Percentiles rank a stretch among this genome's conserved stretches.
phyloP scores from a whole-genome alignment of 495 filamentous ascomycete species.

The Daldinia loculata region DNA sequence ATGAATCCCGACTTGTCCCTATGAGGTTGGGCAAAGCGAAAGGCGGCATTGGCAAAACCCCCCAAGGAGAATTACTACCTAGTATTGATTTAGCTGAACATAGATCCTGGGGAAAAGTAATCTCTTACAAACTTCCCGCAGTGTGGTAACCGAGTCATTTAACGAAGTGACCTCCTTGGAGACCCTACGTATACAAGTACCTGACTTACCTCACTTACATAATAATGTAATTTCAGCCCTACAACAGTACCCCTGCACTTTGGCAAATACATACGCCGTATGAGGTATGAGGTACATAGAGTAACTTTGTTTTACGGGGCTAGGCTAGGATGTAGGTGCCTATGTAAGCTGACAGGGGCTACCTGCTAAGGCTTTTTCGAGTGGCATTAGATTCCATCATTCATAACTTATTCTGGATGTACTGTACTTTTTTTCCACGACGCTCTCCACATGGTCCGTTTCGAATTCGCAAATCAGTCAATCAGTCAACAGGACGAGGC shows the following conservation, averaged over 20 bases:
- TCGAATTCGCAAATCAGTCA: constrained; percentile 37
- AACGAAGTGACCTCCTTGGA: not conserved
- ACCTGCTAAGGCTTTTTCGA: constrained; percentile 28
- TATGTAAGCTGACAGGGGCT: constrained; percentile 37
- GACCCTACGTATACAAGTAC: not conserved
- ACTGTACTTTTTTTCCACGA: constrained; percentile 20
- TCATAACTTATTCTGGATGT: constrained; percentile 6
- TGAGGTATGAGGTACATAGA: not conserved
- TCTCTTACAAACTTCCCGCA: constrained; percentile 9
- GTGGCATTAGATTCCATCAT: constrained; percentile 12
- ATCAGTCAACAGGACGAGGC: constrained; percentile 20
- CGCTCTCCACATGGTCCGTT: constrained; percentile 27
- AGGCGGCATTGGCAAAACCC: constrained; percentile 23
- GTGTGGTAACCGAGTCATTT: not conserved
- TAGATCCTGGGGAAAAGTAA: constrained; percentile 37
- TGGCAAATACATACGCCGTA: not conserved
- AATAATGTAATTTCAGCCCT: constrained; percentile 34
- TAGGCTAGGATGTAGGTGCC: not conserved
- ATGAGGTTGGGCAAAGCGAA: constrained; percentile 26
- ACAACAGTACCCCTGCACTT: not conserved
- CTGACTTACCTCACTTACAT: constrained; percentile 6
- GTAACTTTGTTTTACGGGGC: not conserved
- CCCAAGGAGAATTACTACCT: constrained; percentile 1
- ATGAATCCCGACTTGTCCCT: constrained; percentile 11
- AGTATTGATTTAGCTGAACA: constrained; percentile 1